These are phyloP conservation scores for Fusarium sp. DNA, from an alignment of 2,329 filamentous ascomycete genomes.

Conservation along the genomic window DNA sequence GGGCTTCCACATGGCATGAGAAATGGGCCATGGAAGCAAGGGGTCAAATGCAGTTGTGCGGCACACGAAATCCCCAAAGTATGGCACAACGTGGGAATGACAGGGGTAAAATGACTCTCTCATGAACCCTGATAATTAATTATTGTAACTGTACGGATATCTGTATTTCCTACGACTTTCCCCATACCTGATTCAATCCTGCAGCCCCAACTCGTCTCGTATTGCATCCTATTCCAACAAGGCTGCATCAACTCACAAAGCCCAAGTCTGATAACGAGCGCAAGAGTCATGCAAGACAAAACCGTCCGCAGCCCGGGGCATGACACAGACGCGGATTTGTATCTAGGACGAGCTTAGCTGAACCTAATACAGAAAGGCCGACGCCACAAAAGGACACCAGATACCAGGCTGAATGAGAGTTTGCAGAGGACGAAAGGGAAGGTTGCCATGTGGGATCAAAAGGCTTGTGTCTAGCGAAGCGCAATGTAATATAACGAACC, in stretches of 20 bases:
- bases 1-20: slow-evolving; percentile 9
- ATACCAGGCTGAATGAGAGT: slow-evolving; percentile 22
- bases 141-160: background rate
- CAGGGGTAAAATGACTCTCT: slow-evolving; percentile 24
- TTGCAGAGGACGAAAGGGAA: slow-evolving; percentile 7
- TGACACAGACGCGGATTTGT: slow-evolving; percentile 33
- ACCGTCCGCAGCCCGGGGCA: slow-evolving; percentile 32
- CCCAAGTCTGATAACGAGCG: slow-evolving; percentile 12
- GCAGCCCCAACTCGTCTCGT: background rate
- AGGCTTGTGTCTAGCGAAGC: slow-evolving; percentile 14
- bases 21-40: slow-evolving; percentile 20
- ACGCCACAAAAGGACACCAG: slow-evolving; percentile 41
- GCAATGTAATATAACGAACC: slow-evolving; percentile 23
- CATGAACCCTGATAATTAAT: slow-evolving; percentile 22
- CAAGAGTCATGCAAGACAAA: slow-evolving; percentile 41
- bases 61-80: slow-evolving; percentile 28
- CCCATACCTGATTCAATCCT: background rate
- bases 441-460: slow-evolving; percentile 37
- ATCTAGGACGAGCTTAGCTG: slow-evolving; percentile 43
- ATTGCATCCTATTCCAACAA: background rate
- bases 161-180: background rate
- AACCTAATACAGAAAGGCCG: slow-evolving; percentile 40
- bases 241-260: background rate
- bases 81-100: slow-evolving; percentile 35
- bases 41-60: slow-evolving; percentile 25